Evolutionary conservation across 306 rosid species (phyloP).

Genomic region (Vicia villosa): DNA sequence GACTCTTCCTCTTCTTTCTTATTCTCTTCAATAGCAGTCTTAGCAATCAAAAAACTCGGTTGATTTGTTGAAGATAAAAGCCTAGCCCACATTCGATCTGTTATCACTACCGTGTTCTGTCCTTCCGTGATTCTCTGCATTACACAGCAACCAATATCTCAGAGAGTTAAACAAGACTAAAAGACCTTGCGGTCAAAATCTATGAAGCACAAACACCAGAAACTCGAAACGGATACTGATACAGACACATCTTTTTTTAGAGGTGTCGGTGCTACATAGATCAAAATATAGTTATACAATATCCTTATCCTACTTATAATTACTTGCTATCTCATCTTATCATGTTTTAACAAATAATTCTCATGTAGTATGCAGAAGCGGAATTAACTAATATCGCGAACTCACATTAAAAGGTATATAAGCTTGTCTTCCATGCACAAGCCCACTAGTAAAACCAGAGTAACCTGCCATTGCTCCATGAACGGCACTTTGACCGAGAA

Average conservation of each 20-base stretch:
- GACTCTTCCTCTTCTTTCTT: conserved; percentile 40
- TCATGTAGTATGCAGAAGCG: conserved; percentile 19
- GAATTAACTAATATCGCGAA: conserved; percentile 26
- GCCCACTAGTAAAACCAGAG: conserved; percentile 77
- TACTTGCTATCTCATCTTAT: conserved; percentile 10
- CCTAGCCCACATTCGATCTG: conserved; percentile 99
- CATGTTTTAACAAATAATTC: conserved; percentile 4
- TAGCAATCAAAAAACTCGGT: conserved; percentile 68
- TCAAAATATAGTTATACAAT: neutral
- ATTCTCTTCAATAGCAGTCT: conserved; percentile 53
- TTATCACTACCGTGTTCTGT: conserved; percentile 75
- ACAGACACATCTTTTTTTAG: too few relatives aligned
- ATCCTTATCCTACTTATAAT: neutral
- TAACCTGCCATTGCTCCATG: conserved; percentile 99
- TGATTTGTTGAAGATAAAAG: conserved; percentile 91
- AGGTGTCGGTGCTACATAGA: too few relatives aligned
- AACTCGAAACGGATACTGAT: too few relatives aligned
- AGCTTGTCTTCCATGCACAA: conserved; percentile 89
- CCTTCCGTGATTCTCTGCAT: conserved; percentile 80
- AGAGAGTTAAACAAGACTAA: neutral
- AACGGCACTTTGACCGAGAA: conserved; percentile 91
- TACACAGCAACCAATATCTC: neutral
- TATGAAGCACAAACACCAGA: too few relatives aligned
- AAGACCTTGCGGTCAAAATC: neutral
- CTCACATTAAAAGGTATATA: conserved; percentile 88